Percentiles rank a stretch among this genome's conserved stretches.
Evolutionary conservation across 2,329 filamentous ascomycete species (phyloP).

Genomic region (Verticillium nonalfalfae): DNA sequence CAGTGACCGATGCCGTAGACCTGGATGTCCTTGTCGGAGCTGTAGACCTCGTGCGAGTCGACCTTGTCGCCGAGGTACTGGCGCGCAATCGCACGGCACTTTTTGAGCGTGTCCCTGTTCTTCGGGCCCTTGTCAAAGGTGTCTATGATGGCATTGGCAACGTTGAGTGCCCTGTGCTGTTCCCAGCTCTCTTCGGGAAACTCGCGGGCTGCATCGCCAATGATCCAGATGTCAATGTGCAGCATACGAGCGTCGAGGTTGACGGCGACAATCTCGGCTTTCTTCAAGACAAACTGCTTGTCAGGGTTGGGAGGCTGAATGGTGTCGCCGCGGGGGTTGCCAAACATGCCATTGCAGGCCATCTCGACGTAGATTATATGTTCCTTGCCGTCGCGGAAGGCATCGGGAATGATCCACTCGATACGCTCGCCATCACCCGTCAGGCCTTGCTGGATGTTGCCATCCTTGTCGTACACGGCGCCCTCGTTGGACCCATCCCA

Average conservation of each 20-base stretch:
- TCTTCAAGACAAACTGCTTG: slow-evolving; percentile 67
- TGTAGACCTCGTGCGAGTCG: slow-evolving; percentile 79
- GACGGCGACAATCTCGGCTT: slow-evolving; percentile 82
- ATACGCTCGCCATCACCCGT: slow-evolving; percentile 83
- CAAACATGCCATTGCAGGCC: slow-evolving; percentile 99
- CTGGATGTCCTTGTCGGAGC: slow-evolving; percentile 64
- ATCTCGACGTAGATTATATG: slow-evolving; percentile 95
- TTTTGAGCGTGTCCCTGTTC: slow-evolving; percentile 68
- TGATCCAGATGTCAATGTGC: slow-evolving; percentile 92
- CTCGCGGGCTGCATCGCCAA: slow-evolving; percentile 85
- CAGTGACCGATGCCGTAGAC: slow-evolving; percentile 92
- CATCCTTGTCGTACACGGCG: slow-evolving; percentile 86
- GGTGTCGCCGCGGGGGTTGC: slow-evolving; percentile 77
- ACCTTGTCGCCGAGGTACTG: slow-evolving; percentile 77
- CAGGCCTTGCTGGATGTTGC: slow-evolving; percentile 84
- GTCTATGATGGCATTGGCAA: slow-evolving; percentile 86
- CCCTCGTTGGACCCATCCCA: slow-evolving; percentile 96
- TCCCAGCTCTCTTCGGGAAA: slow-evolving; percentile 86
- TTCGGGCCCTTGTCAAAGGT: slow-evolving; percentile 76
- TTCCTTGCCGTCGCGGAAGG: slow-evolving; percentile 76
- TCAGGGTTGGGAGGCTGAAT: slow-evolving; percentile 89
- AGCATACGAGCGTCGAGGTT: slow-evolving; percentile 80
- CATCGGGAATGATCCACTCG: slow-evolving; percentile 84
- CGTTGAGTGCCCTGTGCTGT: slow-evolving; percentile 75
- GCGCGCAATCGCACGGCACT: slow-evolving; percentile 75